These are phyloP conservation scores for Vaccinium vitisidaea DNA, from an alignment of 148 eudicot genomes.

Conservation along the genomic window DNA sequence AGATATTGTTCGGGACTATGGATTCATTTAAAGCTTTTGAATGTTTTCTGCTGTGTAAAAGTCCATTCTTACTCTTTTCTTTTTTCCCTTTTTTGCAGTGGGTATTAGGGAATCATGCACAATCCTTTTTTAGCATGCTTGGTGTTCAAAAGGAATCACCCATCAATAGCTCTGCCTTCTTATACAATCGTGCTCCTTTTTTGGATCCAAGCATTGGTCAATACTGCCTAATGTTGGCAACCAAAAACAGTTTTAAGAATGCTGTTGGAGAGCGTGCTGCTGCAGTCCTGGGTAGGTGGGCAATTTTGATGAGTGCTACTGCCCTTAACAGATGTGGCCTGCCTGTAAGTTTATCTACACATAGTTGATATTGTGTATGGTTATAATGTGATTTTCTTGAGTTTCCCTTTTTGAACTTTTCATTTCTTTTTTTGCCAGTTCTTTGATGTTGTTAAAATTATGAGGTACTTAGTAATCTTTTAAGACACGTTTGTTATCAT, in stretches of 20 bases:
- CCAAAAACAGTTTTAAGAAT: conserved; percentile 73
- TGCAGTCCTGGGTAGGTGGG: conserved; percentile 67
- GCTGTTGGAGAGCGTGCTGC: conserved; percentile 78
- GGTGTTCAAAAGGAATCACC: conserved; percentile 44
- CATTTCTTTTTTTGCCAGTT: neutral
- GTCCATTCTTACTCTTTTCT: neutral
- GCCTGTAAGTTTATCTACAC: conserved; percentile 63
- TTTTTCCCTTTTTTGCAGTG: conserved; percentile 49
- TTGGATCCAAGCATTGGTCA: conserved; percentile 85
- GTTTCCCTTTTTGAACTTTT: neutral
- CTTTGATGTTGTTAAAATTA: neutral
- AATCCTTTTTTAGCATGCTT: conserved; percentile 58
- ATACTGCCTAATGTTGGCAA: conserved; percentile 74
- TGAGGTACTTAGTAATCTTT: neutral
- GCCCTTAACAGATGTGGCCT: conserved; percentile 78
- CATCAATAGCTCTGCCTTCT: conserved; percentile 30
- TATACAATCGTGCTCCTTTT: conserved; percentile 45
- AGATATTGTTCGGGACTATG: neutral
- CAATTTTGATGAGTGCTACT: conserved; percentile 55
- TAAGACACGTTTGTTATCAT: neutral
- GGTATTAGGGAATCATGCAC: conserved; percentile 66
- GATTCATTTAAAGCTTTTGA: neutral
- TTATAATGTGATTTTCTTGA: neutral
- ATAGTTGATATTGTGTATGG: conserved; percentile 2
- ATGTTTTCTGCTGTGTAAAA: neutral